Conservation (phyloP, 2,329 filamentous ascomycete genomes). For the Phialophora macrospora region DNA sequence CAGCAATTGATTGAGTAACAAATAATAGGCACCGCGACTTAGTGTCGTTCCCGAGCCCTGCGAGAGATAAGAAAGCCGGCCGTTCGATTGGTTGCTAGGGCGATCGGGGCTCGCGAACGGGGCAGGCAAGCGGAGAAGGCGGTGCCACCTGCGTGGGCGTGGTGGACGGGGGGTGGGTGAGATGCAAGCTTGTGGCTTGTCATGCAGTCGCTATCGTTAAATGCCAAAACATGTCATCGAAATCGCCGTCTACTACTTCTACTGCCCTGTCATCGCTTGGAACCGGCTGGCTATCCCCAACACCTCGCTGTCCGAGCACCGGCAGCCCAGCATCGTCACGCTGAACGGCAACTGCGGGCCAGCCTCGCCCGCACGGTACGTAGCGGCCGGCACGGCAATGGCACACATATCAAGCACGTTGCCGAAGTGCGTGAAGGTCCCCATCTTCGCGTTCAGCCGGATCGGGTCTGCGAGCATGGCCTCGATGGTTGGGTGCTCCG, state of each 20-base stretch:
- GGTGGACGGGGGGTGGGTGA: background rate
- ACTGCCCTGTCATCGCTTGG: constrained; percentile 37
- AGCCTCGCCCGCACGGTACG: constrained; percentile 35
- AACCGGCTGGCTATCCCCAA: constrained; percentile 54
- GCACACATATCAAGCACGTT: constrained; percentile 65
- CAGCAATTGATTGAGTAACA: constrained; percentile 39
- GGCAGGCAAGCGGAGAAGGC: constrained; percentile 11
- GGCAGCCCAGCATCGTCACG: constrained; percentile 41
- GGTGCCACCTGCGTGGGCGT: constrained; percentile 18
- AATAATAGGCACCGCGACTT: constrained; percentile 22
- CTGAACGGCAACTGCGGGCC: constrained; percentile 37
- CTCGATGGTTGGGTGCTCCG: constrained; percentile 57
- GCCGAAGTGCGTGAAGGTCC: constrained; percentile 64
- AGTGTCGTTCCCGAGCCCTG: constrained; percentile 16
- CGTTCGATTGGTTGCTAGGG: constrained; percentile 7
- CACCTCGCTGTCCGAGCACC: constrained; percentile 55
- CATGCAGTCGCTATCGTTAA: constrained; percentile 1
- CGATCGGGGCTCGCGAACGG: constrained; percentile 1
- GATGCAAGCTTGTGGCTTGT: constrained; percentile 4
- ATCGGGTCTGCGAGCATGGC: constrained; percentile 60
- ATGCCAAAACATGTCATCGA: constrained; percentile 1
- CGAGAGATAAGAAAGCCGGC: constrained; percentile 31
- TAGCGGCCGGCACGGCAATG: constrained; percentile 59
- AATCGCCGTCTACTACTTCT: background rate
- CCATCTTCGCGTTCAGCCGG: constrained; percentile 58